These are phyloP conservation scores for Rhododendron henanense DNA, from an alignment of 148 eudicot species.

Conservation along the genomic window DNA sequence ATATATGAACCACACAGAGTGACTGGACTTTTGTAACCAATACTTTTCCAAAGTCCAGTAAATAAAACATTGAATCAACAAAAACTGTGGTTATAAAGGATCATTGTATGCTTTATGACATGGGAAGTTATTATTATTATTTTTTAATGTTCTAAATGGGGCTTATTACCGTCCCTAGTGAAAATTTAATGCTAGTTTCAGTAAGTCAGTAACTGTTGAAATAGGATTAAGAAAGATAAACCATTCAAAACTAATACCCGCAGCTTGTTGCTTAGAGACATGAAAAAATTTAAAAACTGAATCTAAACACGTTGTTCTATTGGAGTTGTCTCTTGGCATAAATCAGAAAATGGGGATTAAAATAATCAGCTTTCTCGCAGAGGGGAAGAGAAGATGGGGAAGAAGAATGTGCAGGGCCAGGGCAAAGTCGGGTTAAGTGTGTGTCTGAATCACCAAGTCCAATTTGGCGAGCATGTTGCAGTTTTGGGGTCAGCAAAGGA, in stretches of 20 bases:
- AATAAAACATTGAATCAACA: not conserved
- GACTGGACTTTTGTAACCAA: not conserved
- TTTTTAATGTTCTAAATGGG: not conserved
- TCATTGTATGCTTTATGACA: not conserved
- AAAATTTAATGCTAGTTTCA: not conserved
- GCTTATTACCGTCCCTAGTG: not conserved
- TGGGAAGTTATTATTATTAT: not conserved
- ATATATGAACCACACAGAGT: not conserved
- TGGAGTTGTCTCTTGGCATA: not conserved
- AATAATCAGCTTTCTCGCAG: slow-evolving; percentile 33
- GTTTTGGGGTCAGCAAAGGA: slow-evolving; percentile 68
- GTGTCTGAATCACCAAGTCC: slow-evolving; percentile 75
- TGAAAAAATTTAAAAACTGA: not conserved
- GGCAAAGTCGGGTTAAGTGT: slow-evolving; percentile 58
- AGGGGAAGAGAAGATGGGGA: slow-evolving; percentile 36
- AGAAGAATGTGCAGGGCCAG: slow-evolving; percentile 22
- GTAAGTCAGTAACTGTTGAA: not conserved
- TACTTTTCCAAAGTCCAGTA: too few species aligned
- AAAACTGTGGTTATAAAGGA: not conserved
- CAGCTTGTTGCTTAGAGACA: not conserved
- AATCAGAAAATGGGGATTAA: slow-evolving; percentile 6
- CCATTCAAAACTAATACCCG: not conserved
- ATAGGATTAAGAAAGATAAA: not conserved
- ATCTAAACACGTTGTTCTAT: not conserved
- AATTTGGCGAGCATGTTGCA: slow-evolving; percentile 73